These are phyloP conservation scores for Cercospora janseana DNA, from an alignment of 2,329 filamentous ascomycete genomes.

Conservation along the genomic window DNA sequence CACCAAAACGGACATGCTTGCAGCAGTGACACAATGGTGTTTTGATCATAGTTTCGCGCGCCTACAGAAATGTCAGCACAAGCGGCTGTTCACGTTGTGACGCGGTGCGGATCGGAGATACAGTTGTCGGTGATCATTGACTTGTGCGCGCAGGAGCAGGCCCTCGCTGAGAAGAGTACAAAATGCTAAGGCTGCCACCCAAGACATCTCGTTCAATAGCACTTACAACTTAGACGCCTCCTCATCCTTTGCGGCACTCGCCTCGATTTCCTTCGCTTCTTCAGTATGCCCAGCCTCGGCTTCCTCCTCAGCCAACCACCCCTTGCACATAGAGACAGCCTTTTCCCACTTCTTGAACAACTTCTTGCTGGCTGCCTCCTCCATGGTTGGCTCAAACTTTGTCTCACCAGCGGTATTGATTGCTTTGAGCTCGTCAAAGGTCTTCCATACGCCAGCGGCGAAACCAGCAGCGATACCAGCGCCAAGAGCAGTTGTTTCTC, in stretches of 20 bases:
- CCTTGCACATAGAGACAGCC: slow-evolving; percentile 75
- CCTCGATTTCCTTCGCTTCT: slow-evolving; percentile 16
- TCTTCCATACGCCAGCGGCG: slow-evolving; percentile 73
- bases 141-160: no score
- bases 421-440: slow-evolving; percentile 68
- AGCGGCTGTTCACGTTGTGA: no score
- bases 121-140: no score
- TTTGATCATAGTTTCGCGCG: no score
- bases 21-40: no score
- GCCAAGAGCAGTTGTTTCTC: slow-evolving; percentile 83
- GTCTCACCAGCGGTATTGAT: slow-evolving; percentile 70
- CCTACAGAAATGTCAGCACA: no score
- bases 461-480: slow-evolving; percentile 89
- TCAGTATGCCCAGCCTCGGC: slow-evolving; percentile 17
- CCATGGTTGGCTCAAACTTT: slow-evolving; percentile 66
- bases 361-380: slow-evolving; percentile 51
- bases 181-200: no score
- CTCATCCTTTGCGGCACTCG: slow-evolving; percentile 18
- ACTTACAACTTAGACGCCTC: slow-evolving; percentile 21
- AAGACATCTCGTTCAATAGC: neutral
- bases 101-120: no score
- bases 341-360: slow-evolving; percentile 72
- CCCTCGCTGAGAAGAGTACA: no score
- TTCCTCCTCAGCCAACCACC: slow-evolving; percentile 53
- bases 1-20: no score